Evolutionary conservation across 2,329 filamentous ascomycete species (phyloP).

Genomic region (Blastomyces parvus): DNA sequence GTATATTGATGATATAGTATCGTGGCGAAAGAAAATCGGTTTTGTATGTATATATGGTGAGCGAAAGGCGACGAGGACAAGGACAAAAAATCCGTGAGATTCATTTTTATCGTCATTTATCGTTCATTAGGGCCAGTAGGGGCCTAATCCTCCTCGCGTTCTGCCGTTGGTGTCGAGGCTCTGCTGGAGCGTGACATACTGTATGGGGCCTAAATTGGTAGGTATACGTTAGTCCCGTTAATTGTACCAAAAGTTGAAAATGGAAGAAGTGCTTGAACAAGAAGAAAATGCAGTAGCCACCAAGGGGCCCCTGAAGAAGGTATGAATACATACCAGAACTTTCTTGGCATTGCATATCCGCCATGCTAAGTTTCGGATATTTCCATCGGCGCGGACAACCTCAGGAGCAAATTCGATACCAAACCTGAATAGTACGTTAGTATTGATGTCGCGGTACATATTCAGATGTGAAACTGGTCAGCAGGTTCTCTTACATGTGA

Average conservation of each 20-base stretch:
- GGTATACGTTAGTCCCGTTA: neutral
- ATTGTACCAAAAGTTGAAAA: constrained; percentile 1
- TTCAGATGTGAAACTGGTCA: neutral
- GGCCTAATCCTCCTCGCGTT: neutral
- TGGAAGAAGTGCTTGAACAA: too few relatives aligned
- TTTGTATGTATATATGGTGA: neutral
- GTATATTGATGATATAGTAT: neutral
- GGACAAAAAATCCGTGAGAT: neutral
- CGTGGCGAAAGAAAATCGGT: neutral
- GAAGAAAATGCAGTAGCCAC: constrained; percentile 5
- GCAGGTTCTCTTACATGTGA: constrained; percentile 59
- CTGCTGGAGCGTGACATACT: constrained; percentile 60
- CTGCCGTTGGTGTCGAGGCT: constrained; percentile 47
- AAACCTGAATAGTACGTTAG: constrained; percentile 45
- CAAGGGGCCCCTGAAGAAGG: neutral
- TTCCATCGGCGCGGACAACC: constrained; percentile 86
- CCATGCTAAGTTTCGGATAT: constrained; percentile 83
- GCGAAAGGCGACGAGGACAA: neutral
- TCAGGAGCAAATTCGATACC: constrained; percentile 90
- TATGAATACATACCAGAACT: constrained; percentile 60
- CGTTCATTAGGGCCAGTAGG: constrained; percentile 1
- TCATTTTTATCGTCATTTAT: constrained; percentile 4
- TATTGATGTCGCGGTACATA: neutral
- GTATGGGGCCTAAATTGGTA: constrained; percentile 51
- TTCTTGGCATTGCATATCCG: constrained; percentile 92